Base-by-base conservation (phyloP, 2,329 filamentous ascomycete species). In the Paraconiothyrium brasiliense region DNA sequence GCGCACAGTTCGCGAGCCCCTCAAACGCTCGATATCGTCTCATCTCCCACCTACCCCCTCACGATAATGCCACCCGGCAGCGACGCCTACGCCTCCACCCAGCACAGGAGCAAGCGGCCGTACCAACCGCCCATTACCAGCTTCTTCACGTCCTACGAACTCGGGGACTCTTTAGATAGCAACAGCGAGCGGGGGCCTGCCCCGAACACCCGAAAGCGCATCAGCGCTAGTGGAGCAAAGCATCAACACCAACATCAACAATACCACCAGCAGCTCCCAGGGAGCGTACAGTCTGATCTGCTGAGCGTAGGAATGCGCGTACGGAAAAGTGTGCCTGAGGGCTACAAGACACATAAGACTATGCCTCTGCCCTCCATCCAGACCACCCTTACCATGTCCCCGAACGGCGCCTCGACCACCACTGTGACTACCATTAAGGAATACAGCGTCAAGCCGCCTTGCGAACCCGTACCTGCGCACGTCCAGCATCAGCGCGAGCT, bases 261-360 rank as follows among this genome's bases (percentile, higher is more conserved):
- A 11, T 35, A 50, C 9, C 46, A 50, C 20, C 55, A 57, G 59
- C 39, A 58, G 66, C 83, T 94, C 14, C 89, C 92, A 1, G 79
- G 84, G 27, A 84, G 84, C 8, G 84, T 96, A 35, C 92, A 97
- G 79, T 86, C 93, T 39, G 91, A 91, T 64, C 89, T 98, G n/a
- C 84, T 97, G 46, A 92, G 86, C 71, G 94, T 98, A 66, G 94
- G 94, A 71, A 97, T 97, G 93, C 90, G 94, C 27, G 86, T 98
- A 54, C 91, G 94, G 75, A 98, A 98, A 82, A 92, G 92, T 11
- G 91, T 98, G 8, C 91, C 93, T 0, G 94, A 97, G 76, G 94
- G 94, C 62, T 97, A 97, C 85, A 96, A 97, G 82, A 97, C 92
- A 1, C 86, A 86, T 78, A 82, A 72, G 66, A 79, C 69, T 44